Evolutionary conservation across 2,329 filamentous ascomycete genomes (phyloP).

Genomic region (Aspergillus neoniger): DNA sequence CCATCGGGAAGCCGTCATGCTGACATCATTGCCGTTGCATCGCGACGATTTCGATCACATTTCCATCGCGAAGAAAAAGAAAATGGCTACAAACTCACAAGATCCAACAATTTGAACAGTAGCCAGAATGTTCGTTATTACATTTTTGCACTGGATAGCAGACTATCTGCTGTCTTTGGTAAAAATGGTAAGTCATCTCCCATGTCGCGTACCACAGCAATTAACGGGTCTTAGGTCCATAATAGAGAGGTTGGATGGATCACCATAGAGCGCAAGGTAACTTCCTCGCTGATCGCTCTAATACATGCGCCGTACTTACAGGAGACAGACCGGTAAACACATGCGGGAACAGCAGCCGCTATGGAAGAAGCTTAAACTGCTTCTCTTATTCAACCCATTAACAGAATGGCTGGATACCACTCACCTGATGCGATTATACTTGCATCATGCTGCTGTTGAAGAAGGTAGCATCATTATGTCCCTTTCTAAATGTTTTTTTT

Average conservation of each 20-base stretch:
- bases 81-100: no score
- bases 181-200: conserved; percentile 12
- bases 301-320: no score
- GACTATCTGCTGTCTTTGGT: conserved; percentile 12
- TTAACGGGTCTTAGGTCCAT: conserved; percentile 21
- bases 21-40: no score
- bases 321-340: conserved; percentile 33
- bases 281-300: no score
- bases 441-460: conserved; percentile 39
- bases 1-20: no score
- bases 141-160: conserved; percentile 1
- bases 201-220: neutral
- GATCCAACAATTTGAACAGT: neutral
- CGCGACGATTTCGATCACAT: no score
- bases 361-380: conserved; percentile 45
- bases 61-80: no score
- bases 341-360: conserved; percentile 45
- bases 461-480: no score
- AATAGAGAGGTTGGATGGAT: conserved; percentile 36
- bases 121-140: neutral
- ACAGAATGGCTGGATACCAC: conserved; percentile 46
- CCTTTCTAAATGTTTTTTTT: no score
- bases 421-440: conserved; percentile 38
- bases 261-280: conserved; percentile 30
- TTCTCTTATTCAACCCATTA: conserved; percentile 46